Conservation (phyloP, 73 alveolate genomes). For the Effrenium voratum region DNA sequence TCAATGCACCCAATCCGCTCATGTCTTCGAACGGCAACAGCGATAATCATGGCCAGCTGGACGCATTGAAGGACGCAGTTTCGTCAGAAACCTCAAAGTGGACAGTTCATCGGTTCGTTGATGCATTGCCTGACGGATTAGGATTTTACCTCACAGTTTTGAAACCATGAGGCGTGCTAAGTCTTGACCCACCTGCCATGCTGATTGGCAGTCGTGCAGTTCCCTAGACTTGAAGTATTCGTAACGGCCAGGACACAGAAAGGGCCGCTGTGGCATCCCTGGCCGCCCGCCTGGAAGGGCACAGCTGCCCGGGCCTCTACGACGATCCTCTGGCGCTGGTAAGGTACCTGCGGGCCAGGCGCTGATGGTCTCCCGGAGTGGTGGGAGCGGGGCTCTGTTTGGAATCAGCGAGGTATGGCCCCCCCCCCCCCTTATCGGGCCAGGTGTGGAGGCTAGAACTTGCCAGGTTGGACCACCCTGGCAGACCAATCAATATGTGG, state of each 20-base stretch:
- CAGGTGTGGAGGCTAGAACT: not conserved
- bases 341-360: slow-evolving; percentile 84
- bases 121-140: too few species aligned
- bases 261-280: slow-evolving; percentile 25
- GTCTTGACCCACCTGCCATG: too few species aligned
- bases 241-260: slow-evolving; percentile 16
- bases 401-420: not conserved
- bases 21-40: too few species aligned
- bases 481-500: too few species aligned
- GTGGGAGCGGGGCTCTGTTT: too few species aligned
- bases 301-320: slow-evolving; percentile 22
- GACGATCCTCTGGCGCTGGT: slow-evolving; percentile 66
- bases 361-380: not conserved
- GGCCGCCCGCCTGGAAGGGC: slow-evolving; percentile 59
- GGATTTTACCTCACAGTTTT: too few species aligned
- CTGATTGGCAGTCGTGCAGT: not conserved
- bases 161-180: too few species aligned
- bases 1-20: too few species aligned
- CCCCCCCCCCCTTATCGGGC: not conserved
- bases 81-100: too few species aligned
- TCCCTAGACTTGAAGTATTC: not conserved
- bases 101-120: too few species aligned
- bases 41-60: slow-evolving; percentile 3
- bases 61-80: not conserved
- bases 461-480: too few species aligned